Evolutionary conservation across 1,139 yeast species (phyloP).

Genomic region (Suhomyces chickasaworum): DNA sequence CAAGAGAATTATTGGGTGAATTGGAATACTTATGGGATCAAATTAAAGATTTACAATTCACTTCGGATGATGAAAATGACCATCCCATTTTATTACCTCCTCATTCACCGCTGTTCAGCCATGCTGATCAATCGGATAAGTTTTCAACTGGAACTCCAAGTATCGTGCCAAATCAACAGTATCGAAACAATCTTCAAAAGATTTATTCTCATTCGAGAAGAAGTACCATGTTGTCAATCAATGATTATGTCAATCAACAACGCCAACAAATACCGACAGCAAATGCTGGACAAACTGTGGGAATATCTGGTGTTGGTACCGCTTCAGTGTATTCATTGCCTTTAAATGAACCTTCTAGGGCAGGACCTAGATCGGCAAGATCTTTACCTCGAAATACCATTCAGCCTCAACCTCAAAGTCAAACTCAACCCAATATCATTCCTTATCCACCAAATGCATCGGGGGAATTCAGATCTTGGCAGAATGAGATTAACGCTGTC

Average conservation of each 20-base stretch:
- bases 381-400: conserved; percentile 12
- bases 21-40: conserved; percentile 77
- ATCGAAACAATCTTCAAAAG: conserved; percentile 42
- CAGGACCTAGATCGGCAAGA: conserved; percentile 9
- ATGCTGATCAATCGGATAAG: conserved; percentile 37
- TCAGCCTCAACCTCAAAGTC: conserved; percentile 3
- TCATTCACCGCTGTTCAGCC: conserved; percentile 43
- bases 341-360: conserved; percentile 6
- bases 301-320: conserved; percentile 18
- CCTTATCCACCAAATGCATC: conserved; percentile 16
- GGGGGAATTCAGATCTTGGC: conserved; percentile 50
- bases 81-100: conserved; percentile 33
- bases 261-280: conserved; percentile 27
- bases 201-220: conserved; percentile 50
- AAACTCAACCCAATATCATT: neutral
- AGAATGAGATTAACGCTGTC: conserved; percentile 45
- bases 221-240: conserved; percentile 40
- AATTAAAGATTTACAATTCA: conserved; percentile 54
- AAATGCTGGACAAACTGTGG: conserved; percentile 16
- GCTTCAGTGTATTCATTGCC: conserved; percentile 33
- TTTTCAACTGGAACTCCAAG: conserved; percentile 44
- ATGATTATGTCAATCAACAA: conserved; percentile 43
- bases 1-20: conserved; percentile 65
- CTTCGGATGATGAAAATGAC: conserved; percentile 34
- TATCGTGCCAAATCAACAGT: conserved; percentile 33